Evolutionary conservation across 1,284 basidiomycete species (phyloP), one percentile per base, ranked within the genome.

Genomic region (Polyporus tsugae): DNA sequence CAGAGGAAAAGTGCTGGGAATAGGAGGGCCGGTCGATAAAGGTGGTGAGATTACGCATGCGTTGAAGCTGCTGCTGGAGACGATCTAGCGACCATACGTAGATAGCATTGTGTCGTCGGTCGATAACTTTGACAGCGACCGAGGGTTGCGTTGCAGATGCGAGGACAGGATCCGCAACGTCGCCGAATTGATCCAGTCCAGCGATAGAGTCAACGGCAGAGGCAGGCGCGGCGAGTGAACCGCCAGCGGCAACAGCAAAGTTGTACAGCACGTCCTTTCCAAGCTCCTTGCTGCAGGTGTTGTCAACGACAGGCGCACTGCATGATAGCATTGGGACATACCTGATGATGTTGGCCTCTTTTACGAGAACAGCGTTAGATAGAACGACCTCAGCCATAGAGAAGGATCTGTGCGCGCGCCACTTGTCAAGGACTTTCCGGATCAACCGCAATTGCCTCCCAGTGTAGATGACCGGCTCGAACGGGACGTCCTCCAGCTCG

Each of bases 291-390:
- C 95, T 97, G 76, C 67, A 63, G 13, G 11, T 68, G 59, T 59
- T 61, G 69, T 72, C 66, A 64, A 44, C 42, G n/a, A 64, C 53
- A 53, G 6, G 11, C 6, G 4, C 9, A 59, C 13, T 59, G 36
- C 36, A 17, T 4, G 13, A 22, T 25, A 29, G 6, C n/a, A 39
- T 57, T 36, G 62, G 66, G 15, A 53, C 65, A 35, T 44, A 94
- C 95, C 94, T 95, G 75, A 97, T 93, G 49, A 97, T 87, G 78
- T 99, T 99, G 10, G 96, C 97, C 81, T 99, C 97, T 80, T 97
- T 97, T 53, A 99, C 84, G 63, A 93, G 80, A 0, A 96, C 92
- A 5, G 97, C 97, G 77, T 91, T 92, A 6, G 92, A 91, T 58
- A 99, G 83, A 10, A 97, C 89, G 59, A 89, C 83, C 81, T 99